Evolutionary conservation across 169 alveolate genomes (phyloP), one percentile per base, ranked within the genome.

Genomic region (Eimeria zaria): DNA sequence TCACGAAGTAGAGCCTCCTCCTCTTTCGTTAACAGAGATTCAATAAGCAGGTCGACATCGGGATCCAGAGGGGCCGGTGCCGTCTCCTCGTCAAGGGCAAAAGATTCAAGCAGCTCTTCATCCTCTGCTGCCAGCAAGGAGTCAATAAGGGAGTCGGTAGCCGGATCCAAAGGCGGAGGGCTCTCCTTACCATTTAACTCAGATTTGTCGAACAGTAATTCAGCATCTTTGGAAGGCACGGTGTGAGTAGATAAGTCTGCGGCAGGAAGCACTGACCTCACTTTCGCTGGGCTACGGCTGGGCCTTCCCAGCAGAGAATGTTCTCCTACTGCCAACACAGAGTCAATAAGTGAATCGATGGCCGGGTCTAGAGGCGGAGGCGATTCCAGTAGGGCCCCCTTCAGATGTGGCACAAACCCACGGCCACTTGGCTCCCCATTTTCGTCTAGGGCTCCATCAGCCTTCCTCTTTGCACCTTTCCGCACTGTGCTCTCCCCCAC

Each of bases 251-350:
- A 69, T 36, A 24, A 36, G n/a, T 36, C 27, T 46, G 48, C 3
- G 27, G n/a, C 51, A 30, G 80, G 48, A 69, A 6, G 30, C 51
- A 2, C 16, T 36, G 22, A 12, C 80, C 12, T 3, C 80, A 11
- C 4, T 36, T 46, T 18, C 74, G 1, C 51, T 11, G 30, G 51
- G 12, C 46, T 33, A 16, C 3, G 51, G 80, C 51, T n/a, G n/a
- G 80, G 12, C 36, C 51, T 1, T 9, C 30, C 46, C 16, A 69
- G 48, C 22, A 69, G 51, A 69, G 18, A 0, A 8, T 36, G 16
- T n/a, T 69, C 80, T 69, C 80, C 80, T 36, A 36, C 51, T 69
- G 80, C 80, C 80, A 69, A 69, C 51, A 69, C 80, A 12, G 51
- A 12, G 51, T 69, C 80, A 36, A 69, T 69, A 69, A 69, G 80